A percentile compares a stretch with the other conserved stretches of the same genome.
Conservation (phyloP, 2,329 filamentous ascomycete species). For the Arthroderma sp. region DNA sequence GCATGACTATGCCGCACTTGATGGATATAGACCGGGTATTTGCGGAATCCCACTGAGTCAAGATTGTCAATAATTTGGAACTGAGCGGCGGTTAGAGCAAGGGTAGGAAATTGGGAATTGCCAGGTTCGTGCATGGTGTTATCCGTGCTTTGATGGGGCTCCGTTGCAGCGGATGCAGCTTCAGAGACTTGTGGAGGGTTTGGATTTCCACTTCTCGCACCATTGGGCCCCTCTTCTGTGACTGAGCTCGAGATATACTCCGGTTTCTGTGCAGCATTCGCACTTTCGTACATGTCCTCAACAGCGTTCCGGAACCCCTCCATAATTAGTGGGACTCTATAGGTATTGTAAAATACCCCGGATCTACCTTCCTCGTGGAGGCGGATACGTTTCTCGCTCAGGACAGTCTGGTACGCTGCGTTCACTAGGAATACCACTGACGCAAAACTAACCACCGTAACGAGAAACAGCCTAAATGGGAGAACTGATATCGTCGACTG, state of each 20-base stretch:
- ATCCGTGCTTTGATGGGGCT: background rate
- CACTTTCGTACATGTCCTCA: slow-evolving; percentile 63
- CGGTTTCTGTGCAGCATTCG: slow-evolving; percentile 56
- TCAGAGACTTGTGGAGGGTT: background rate
- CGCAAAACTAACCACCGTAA: slow-evolving; percentile 62
- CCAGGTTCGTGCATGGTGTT: background rate
- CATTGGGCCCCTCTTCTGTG: background rate
- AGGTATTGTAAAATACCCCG: slow-evolving; percentile 55
- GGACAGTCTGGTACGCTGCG: slow-evolving; percentile 61
- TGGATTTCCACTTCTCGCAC: background rate
- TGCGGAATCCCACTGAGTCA: slow-evolving; percentile 49
- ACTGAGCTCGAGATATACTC: slow-evolving; percentile 51
- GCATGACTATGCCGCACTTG: slow-evolving; percentile 74
- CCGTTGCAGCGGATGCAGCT: background rate
- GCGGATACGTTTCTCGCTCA: slow-evolving; percentile 61
- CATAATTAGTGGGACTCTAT: slow-evolving; percentile 64
- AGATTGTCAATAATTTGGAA: slow-evolving; percentile 74
- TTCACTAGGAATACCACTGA: slow-evolving; percentile 61
- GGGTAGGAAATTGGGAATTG: slow-evolving; percentile 33
- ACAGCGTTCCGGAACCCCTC: slow-evolving; percentile 63
- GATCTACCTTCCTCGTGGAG: slow-evolving; percentile 61
- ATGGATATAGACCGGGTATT: slow-evolving; percentile 43
- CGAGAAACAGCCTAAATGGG: slow-evolving; percentile 53
- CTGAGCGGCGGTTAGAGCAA: slow-evolving; percentile 68
- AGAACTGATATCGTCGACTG: slow-evolving; percentile 40